Base-by-base conservation (phyloP, 2,329 filamentous ascomycete genomes). In the Pseudovirgaria hyperparasitica region DNA sequence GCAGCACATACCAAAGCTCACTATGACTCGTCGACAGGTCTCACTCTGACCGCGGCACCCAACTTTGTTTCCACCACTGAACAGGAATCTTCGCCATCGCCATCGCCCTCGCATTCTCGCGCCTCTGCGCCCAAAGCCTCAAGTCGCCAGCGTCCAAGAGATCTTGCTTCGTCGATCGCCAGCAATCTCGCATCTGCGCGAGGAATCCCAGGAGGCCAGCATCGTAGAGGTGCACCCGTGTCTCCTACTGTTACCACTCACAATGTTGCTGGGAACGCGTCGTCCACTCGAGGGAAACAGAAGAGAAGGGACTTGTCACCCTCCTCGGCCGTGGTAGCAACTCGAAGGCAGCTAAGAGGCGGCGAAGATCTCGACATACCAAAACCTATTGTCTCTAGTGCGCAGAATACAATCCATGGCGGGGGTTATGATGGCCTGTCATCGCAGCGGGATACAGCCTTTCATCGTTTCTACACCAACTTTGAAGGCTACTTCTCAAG, bases 401-500 rank as follows among this genome's bases (percentile, higher is more conserved):
- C 19, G 9, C 19, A 20, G 11, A 20, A 9, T n/a, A 9, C 19
- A 9, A 9, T n/a, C 19, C n/a, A 20, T 20, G 9, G 19, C 19
- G 11, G 19, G 9, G 9, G 19, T n/a, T 20, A n/a, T n/a, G n/a
- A n/a, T n/a, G n/a, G n/a, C n/a, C n/a, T n/a, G n/a, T n/a, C n/a
- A n/a, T n/a, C n/a, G n/a, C n/a, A 44, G 0, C 37, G 56, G 2
- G 82, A 92, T 17, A 85, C 87, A 30, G 77, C 82, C 5, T 98
- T 94, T 48, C 72, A 82, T 5, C 73, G 76, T 28, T 98, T 96
- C 57, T 98, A 96, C 56, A 86, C 70, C 32, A 85, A 84, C 1
- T 93, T 94, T 44, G 85, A 86, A 29, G 82, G 71, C 28, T 70
- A 94, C 25, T 82, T 96, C 46, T 90, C 84, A 34, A 80, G 77